These are phyloP conservation scores for Lactarius psammicola DNA, from an alignment of 768 basidiomycete genomes.

Conservation along the genomic window DNA sequence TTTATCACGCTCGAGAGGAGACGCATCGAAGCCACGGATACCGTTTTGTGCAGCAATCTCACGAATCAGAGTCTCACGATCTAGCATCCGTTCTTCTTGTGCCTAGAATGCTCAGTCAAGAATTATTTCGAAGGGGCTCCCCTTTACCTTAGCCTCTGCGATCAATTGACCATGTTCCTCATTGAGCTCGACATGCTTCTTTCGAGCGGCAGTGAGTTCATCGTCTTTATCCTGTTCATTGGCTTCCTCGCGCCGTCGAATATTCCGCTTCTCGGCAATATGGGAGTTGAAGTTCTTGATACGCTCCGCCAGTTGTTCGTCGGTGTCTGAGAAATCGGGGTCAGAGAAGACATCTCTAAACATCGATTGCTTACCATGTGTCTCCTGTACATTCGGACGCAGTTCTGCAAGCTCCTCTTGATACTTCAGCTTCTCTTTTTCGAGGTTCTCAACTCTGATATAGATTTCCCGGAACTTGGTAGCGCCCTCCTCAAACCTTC, in stretches of 20 bases:
- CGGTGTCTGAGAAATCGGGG: slow-evolving; percentile 50
- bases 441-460: slow-evolving; percentile 60
- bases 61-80: slow-evolving; percentile 72
- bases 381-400: slow-evolving; percentile 61
- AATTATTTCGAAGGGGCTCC: background rate
- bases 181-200: slow-evolving; percentile 54
- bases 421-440: slow-evolving; percentile 59
- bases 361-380: slow-evolving; percentile 49
- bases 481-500: slow-evolving; percentile 77
- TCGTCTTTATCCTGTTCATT: slow-evolving; percentile 63
- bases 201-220: slow-evolving; percentile 48
- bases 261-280: slow-evolving; percentile 50
- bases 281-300: slow-evolving; percentile 60
- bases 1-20: slow-evolving; percentile 68
- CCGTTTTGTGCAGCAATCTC: slow-evolving; percentile 64
- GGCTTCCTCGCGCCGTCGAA: slow-evolving; percentile 46
- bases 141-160: slow-evolving; percentile 69
- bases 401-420: slow-evolving; percentile 61
- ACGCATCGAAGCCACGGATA: slow-evolving; percentile 71
- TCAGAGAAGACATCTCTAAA: background rate
- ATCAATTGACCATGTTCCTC: slow-evolving; percentile 64
- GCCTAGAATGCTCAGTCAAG: slow-evolving; percentile 44
- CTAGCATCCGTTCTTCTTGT: slow-evolving; percentile 64
- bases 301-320: slow-evolving; percentile 64
- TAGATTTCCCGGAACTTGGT: slow-evolving; percentile 86